Percentiles rank a stretch among this genome's conserved stretches.
Conservation (phyloP, 768 basidiomycete species). For the Mycena leptocephala region DNA sequence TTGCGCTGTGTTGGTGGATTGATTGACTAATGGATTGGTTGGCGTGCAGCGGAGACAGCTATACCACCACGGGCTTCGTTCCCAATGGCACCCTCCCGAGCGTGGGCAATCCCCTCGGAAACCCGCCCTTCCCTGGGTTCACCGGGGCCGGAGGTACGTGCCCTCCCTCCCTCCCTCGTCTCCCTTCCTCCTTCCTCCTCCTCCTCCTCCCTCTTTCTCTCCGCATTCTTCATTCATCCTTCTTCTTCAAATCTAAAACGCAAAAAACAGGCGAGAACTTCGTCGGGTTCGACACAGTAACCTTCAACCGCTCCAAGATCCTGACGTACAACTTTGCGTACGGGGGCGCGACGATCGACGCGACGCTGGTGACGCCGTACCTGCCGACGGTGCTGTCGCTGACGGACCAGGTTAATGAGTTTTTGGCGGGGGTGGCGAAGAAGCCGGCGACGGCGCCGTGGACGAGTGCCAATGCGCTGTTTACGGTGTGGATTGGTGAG, state of each 20-base stretch:
- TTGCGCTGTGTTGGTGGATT: neutral
- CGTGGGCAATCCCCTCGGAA: conserved; percentile 54
- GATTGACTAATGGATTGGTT: neutral
- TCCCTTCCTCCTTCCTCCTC: too few species aligned
- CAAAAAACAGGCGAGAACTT: conserved; percentile 75
- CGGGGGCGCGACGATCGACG: conserved; percentile 78
- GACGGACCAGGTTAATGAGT: conserved; percentile 75
- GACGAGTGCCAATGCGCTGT: conserved; percentile 71
- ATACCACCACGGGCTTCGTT: conserved; percentile 54
- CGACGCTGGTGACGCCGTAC: conserved; percentile 70
- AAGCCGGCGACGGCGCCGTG: conserved; percentile 71
- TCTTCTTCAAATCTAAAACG: conserved; percentile 51
- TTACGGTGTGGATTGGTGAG: conserved; percentile 75
- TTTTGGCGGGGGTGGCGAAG: conserved; percentile 61
- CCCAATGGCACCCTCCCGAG: conserved; percentile 43
- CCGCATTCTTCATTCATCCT: too few species aligned
- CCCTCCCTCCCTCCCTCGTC: conserved; percentile 63
- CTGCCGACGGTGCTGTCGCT: conserved; percentile 67
- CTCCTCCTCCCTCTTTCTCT: too few species aligned
- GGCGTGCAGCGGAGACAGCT: conserved; percentile 55
- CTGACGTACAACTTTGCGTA: conserved; percentile 79
- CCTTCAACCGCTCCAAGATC: conserved; percentile 68
- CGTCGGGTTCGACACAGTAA: conserved; percentile 69
- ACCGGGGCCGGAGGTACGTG: conserved; percentile 41
- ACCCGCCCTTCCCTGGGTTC: conserved; percentile 56